Percentiles rank a stretch among this genome's conserved stretches.
These are phyloP conservation scores for Neurospora intermedia DNA, from an alignment of 495 filamentous ascomycete genomes.

Conservation along the genomic window DNA sequence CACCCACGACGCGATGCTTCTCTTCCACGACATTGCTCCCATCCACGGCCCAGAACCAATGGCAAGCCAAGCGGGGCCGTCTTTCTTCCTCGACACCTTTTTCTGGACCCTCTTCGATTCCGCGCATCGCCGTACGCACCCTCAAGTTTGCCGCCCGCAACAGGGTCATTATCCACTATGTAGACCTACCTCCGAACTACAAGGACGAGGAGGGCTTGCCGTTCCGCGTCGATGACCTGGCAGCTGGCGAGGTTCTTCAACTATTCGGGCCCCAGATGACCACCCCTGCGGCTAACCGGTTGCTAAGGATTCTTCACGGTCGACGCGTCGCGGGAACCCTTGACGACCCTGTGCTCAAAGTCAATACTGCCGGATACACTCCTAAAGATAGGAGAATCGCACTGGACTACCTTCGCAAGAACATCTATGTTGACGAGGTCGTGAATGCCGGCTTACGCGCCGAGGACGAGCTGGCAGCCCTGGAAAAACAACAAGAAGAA, in stretches of 20 bases:
- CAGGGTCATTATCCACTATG: conserved; percentile 28
- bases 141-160: conserved; percentile 4
- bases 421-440: conserved; percentile 68
- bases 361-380: conserved; percentile 23
- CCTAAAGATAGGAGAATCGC: conserved; percentile 32
- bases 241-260: conserved; percentile 41
- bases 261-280: conserved; percentile 52
- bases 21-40: conserved; percentile 4
- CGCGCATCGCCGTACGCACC: conserved; percentile 18
- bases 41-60: neutral
- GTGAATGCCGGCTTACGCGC: conserved; percentile 41
- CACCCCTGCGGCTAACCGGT: conserved; percentile 45
- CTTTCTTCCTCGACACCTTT: neutral
- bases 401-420: conserved; percentile 56
- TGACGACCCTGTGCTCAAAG: conserved; percentile 36
- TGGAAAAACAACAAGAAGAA: conserved; percentile 46
- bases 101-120: neutral
- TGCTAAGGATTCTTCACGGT: conserved; percentile 60
- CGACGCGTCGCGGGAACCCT: conserved; percentile 67
- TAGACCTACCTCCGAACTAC: conserved; percentile 37
- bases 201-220: conserved; percentile 34
- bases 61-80: neutral
- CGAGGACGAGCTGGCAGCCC: conserved; percentile 47
- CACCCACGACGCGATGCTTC: conserved; percentile 9
- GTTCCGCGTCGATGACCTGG: conserved; percentile 37